phyloP scores from a whole-genome alignment of 1,139 yeast genomes.

The Yamadazyma songkhlaensis region DNA sequence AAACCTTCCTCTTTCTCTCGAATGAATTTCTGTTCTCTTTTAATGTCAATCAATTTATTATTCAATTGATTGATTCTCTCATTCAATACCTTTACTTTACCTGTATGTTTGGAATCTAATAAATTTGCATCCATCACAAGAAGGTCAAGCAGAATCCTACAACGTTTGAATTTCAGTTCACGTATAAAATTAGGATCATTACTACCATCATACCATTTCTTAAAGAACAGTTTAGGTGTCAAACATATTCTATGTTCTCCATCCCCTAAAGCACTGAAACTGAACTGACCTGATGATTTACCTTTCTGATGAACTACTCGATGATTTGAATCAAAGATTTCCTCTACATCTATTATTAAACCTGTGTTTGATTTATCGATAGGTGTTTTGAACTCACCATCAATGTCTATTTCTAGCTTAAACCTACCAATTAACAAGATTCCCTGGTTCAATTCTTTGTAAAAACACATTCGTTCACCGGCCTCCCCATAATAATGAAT shows the following conservation, averaged over 20 bases:
- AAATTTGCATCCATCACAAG: conserved; percentile 49
- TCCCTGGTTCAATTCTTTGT: conserved; percentile 59
- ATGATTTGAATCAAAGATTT: conserved; percentile 64
- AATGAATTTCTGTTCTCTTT: conserved; percentile 63
- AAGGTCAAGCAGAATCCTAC: conserved; percentile 50
- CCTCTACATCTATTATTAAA: conserved; percentile 50
- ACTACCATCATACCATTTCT: conserved; percentile 17
- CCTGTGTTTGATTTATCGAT: conserved; percentile 28
- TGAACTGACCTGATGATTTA: conserved; percentile 57
- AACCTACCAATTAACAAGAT: conserved; percentile 59
- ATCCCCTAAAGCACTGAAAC: conserved; percentile 64
- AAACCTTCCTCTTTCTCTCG: conserved; percentile 69
- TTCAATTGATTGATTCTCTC: conserved; percentile 52
- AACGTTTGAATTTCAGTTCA: conserved; percentile 51
- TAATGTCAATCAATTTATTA: conserved; percentile 54
- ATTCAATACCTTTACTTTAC: conserved; percentile 47
- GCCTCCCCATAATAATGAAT: conserved; percentile 55
- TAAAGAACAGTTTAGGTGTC: conserved; percentile 52
- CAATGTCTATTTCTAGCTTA: conserved; percentile 50
- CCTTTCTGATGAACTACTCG: conserved; percentile 67
- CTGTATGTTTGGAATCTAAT: conserved; percentile 51
- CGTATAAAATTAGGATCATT: conserved; percentile 11
- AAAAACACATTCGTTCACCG: conserved; percentile 62
- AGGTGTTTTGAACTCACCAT: conserved; percentile 44
- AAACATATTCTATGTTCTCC: conserved; percentile 76